These are phyloP conservation scores for Draba incana DNA, from an alignment of 345 rosid genomes.

Conservation along the genomic window DNA sequence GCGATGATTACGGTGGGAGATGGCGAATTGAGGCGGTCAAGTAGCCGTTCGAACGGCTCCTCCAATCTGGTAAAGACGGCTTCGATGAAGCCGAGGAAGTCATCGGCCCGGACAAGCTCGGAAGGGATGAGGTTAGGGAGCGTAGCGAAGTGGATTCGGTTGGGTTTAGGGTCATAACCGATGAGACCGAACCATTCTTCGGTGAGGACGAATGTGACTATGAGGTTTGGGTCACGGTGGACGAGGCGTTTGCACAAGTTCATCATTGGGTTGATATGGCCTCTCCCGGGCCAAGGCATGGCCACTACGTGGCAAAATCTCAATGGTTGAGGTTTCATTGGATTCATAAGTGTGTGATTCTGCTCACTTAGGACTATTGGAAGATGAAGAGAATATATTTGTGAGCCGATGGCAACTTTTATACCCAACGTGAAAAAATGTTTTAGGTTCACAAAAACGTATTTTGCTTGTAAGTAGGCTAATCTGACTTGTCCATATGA, in stretches of 20 bases:
- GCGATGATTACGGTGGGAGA: slow-evolving; percentile 37
- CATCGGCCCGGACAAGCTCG: no score
- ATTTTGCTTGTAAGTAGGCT: no score
- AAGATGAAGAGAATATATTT: no score
- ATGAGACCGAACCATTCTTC: slow-evolving; percentile 72
- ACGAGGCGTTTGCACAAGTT: slow-evolving; percentile 55
- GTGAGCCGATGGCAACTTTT: no score
- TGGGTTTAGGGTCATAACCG: slow-evolving; percentile 46
- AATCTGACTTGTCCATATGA: no score
- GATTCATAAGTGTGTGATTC: slow-evolving; percentile 10
- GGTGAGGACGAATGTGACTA: slow-evolving; percentile 62
- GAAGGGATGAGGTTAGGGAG: no score
- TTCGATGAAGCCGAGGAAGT: no score
- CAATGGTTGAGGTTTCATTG: not conserved
- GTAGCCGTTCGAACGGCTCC: slow-evolving; percentile 34
- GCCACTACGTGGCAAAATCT: slow-evolving; percentile 48
- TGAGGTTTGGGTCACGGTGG: slow-evolving; percentile 42
- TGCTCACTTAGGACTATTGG: no score
- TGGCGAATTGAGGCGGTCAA: slow-evolving; percentile 38
- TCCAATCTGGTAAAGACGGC: no score
- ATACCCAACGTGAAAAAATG: no score
- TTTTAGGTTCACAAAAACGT: no score
- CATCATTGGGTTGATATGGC: slow-evolving; percentile 77
- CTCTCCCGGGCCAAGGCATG: slow-evolving; percentile 66
- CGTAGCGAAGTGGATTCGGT: slow-evolving; percentile 3